Conservation (phyloP, 1,284 basidiomycete genomes). For the Vanrija sp. region DNA sequence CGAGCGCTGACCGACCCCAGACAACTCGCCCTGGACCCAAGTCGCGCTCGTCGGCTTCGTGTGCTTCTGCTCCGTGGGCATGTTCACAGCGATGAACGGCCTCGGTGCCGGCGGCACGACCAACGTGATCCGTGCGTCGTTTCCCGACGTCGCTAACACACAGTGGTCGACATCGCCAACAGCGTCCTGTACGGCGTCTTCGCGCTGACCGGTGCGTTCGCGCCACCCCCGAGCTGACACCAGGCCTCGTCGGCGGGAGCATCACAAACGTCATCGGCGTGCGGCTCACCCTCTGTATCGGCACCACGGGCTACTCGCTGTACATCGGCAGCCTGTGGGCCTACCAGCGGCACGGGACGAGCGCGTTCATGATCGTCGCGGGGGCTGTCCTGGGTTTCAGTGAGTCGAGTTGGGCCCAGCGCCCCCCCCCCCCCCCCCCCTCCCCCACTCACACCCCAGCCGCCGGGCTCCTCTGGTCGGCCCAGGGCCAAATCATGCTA, state of each 20-base stretch:
- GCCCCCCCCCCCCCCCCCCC: no score
- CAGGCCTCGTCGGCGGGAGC: neutral
- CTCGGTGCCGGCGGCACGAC: constrained; percentile 53
- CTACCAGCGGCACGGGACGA: constrained; percentile 7
- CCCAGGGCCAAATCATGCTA: constrained; percentile 52
- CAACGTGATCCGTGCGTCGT: constrained; percentile 43
- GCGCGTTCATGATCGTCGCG: constrained; percentile 46
- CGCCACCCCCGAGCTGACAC: neutral
- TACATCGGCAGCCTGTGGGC: constrained; percentile 34
- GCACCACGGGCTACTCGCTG: constrained; percentile 43
- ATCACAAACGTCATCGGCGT: constrained; percentile 48
- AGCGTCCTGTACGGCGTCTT: constrained; percentile 54
- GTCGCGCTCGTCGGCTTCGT: constrained; percentile 52
- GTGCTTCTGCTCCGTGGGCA: constrained; percentile 52
- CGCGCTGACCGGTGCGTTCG: constrained; percentile 51
- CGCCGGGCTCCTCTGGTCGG: constrained; percentile 36
- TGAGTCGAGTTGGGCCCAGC: no score
- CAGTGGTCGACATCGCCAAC: constrained; percentile 52
- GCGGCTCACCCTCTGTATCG: constrained; percentile 49
- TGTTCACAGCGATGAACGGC: constrained; percentile 55
- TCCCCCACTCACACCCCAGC: neutral
- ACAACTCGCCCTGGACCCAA: constrained; percentile 51
- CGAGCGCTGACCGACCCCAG: constrained; percentile 18
- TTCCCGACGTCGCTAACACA: no score
- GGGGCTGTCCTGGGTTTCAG: constrained; percentile 51